A percentile compares a stretch with the other conserved stretches of the same genome.
phyloP scores from a whole-genome alignment of 805 yeast genomes.

The Zygosaccharomyces bisporus region DNA sequence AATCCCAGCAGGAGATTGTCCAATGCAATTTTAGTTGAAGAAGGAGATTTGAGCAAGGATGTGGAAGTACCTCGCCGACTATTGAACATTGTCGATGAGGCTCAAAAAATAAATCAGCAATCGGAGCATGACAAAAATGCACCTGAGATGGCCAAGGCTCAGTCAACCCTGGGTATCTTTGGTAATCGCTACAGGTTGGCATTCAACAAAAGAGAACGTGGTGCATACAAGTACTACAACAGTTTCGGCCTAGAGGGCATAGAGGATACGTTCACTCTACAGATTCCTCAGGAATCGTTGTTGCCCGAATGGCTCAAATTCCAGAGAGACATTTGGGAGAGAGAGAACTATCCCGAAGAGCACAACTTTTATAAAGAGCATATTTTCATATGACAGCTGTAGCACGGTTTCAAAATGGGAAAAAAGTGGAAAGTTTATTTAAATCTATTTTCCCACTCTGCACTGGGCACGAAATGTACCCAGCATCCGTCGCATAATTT shows the following conservation, averaged over 20 bases:
- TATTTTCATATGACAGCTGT: slow-evolving; percentile 28
- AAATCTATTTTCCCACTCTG: slow-evolving; percentile 29
- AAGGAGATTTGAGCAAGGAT: slow-evolving; percentile 28
- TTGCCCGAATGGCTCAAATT: slow-evolving; percentile 74
- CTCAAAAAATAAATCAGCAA: slow-evolving; percentile 19
- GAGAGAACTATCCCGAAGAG: slow-evolving; percentile 36
- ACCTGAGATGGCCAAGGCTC: slow-evolving; percentile 17
- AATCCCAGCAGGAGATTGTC: slow-evolving; percentile 16
- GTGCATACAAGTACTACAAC: slow-evolving; percentile 41
- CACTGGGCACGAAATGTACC: slow-evolving; percentile 13
- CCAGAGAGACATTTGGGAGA: slow-evolving; percentile 67
- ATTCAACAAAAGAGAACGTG: slow-evolving; percentile 31
- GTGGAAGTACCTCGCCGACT: slow-evolving; percentile 31
- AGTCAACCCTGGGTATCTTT: slow-evolving; percentile 32
- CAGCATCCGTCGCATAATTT: slow-evolving; percentile 17
- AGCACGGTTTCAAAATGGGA: slow-evolving; percentile 35
- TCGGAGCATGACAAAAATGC: slow-evolving; percentile 7
- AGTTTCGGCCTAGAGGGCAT: slow-evolving; percentile 36
- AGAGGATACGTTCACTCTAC: slow-evolving; percentile 35
- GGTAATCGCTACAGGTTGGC: slow-evolving; percentile 34
- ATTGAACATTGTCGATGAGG: slow-evolving; percentile 25
- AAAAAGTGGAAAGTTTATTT: slow-evolving; percentile 14
- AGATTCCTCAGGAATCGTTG: slow-evolving; percentile 56
- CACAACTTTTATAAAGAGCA: slow-evolving; percentile 35
- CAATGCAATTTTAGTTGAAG: slow-evolving; percentile 23